Percentiles rank a stretch among this genome's conserved stretches.
Conservation (phyloP, 768 basidiomycete genomes). For the Hirschioporus abietinus region DNA sequence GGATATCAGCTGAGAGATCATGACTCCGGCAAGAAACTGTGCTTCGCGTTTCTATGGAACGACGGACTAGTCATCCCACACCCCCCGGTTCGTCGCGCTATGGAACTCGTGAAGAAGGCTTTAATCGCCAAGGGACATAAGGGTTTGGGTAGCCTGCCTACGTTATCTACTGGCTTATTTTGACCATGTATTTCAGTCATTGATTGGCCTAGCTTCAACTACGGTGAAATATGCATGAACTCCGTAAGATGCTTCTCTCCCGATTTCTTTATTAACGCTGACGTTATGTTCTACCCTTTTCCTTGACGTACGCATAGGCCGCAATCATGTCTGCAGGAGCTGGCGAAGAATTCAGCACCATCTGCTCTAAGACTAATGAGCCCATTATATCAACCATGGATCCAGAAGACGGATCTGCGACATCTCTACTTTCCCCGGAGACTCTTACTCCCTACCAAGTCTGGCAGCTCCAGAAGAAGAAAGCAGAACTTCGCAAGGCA, state of each 20-base stretch:
- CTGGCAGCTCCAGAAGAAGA: slow-evolving; percentile 22
- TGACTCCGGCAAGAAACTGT: slow-evolving; percentile 23
- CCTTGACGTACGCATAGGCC: neutral
- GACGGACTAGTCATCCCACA: slow-evolving; percentile 27
- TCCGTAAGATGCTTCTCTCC: slow-evolving; percentile 10
- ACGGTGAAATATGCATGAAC: slow-evolving; percentile 7
- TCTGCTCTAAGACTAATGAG: slow-evolving; percentile 19
- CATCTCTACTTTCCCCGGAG: slow-evolving; percentile 21
- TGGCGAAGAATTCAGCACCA: slow-evolving; percentile 16
- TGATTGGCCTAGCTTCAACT: slow-evolving; percentile 51
- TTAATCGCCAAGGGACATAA: slow-evolving; percentile 29
- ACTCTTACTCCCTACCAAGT: slow-evolving; percentile 18
- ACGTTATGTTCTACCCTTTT: neutral
- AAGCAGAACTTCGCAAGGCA: slow-evolving; percentile 17
- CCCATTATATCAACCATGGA: slow-evolving; percentile 23
- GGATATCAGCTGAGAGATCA: slow-evolving; percentile 25
- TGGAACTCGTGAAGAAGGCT: slow-evolving; percentile 27
- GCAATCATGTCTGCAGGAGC: slow-evolving; percentile 19
- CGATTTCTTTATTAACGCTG: neutral
- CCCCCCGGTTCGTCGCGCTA: slow-evolving; percentile 29
- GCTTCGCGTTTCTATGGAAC: slow-evolving; percentile 28
- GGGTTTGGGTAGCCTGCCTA: slow-evolving; percentile 24
- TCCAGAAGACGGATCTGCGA: slow-evolving; percentile 16
- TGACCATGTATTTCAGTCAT: slow-evolving; percentile 41
- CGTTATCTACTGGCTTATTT: slow-evolving; percentile 10